A percentile compares a stretch with the other conserved stretches of the same genome.
These are phyloP conservation scores for Williopsis jadinii DNA, from an alignment of 1,139 yeast genomes.

Conservation along the genomic window DNA sequence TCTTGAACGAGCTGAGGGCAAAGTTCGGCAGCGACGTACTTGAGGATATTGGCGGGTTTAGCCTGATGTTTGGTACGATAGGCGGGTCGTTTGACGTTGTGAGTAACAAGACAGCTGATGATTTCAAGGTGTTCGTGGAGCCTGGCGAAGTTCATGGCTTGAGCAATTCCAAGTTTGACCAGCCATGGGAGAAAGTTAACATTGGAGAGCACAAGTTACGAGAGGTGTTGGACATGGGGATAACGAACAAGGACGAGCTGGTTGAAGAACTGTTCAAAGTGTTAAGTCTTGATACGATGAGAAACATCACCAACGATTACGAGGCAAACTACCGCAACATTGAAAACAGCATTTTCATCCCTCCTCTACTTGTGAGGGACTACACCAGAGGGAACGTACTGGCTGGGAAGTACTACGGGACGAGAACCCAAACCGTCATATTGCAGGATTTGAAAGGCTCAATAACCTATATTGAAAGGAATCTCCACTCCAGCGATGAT, in stretches of 20 bases:
- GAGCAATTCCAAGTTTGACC: slow-evolving; percentile 54
- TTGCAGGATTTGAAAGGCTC: slow-evolving; percentile 32
- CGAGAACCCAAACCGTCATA: slow-evolving; percentile 82
- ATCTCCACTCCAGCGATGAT: slow-evolving; percentile 27
- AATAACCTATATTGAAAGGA: slow-evolving; percentile 29
- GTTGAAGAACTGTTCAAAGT: slow-evolving; percentile 47
- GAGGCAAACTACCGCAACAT: slow-evolving; percentile 35
- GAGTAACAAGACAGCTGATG: slow-evolving; percentile 32
- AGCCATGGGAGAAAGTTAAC: slow-evolving; percentile 70
- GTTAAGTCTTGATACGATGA: slow-evolving; percentile 38
- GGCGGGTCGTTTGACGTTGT: slow-evolving; percentile 39
- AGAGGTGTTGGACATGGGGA: slow-evolving; percentile 28
- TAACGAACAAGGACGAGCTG: slow-evolving; percentile 34
- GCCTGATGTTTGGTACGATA: slow-evolving; percentile 61
- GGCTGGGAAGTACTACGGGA: slow-evolving; percentile 65
- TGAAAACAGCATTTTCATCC: slow-evolving; percentile 62
- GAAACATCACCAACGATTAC: slow-evolving; percentile 15
- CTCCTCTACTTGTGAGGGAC: slow-evolving; percentile 38
- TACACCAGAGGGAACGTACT: slow-evolving; percentile 28
- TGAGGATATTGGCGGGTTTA: slow-evolving; percentile 71
- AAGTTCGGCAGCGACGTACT: slow-evolving; percentile 31
- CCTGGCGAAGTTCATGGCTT: slow-evolving; percentile 40
- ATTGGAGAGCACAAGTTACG: slow-evolving; percentile 43
- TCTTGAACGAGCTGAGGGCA: slow-evolving; percentile 38
- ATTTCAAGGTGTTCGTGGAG: slow-evolving; percentile 28